Conservation (phyloP, 108 stramenopile genomes). For the Seminavis robusta region DNA sequence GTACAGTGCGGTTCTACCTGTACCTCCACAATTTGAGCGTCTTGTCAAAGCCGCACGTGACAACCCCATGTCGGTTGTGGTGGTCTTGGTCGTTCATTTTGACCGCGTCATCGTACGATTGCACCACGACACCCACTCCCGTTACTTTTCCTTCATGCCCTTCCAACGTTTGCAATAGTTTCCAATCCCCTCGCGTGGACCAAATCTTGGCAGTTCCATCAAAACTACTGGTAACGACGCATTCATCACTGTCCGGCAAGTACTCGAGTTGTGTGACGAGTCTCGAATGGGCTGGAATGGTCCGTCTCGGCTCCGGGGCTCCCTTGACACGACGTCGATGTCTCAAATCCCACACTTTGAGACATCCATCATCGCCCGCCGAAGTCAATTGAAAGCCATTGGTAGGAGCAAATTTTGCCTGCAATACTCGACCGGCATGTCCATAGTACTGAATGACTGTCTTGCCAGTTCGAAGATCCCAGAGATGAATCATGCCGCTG, state of each 20-base stretch:
- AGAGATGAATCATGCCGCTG: slow-evolving; percentile 87
- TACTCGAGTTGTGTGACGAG: slow-evolving; percentile 89
- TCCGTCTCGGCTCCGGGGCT: slow-evolving; percentile 77
- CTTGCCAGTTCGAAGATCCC: slow-evolving; percentile 96
- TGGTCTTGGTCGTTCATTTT: too few species aligned
- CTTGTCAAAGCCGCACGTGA: slow-evolving; percentile 87
- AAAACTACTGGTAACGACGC: slow-evolving; percentile 87
- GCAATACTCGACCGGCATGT: slow-evolving; percentile 82
- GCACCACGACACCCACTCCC: slow-evolving; percentile 73
- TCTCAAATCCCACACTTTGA: slow-evolving; percentile 94
- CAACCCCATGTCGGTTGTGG: slow-evolving; percentile 38
- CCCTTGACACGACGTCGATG: too few species aligned
- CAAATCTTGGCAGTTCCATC: slow-evolving; percentile 92
- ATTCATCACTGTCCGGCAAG: slow-evolving; percentile 61
- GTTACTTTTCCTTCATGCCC: slow-evolving; percentile 97
- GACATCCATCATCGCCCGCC: slow-evolving; percentile 92
- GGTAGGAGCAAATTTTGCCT: slow-evolving; percentile 77
- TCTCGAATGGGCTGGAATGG: slow-evolving; percentile 92
- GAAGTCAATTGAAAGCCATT: slow-evolving; percentile 95
- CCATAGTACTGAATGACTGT: slow-evolving; percentile 80
- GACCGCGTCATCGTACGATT: too few species aligned
- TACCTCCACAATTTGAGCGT: slow-evolving; percentile 85
- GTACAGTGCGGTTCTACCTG: too few species aligned
- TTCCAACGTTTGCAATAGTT: slow-evolving; percentile 67
- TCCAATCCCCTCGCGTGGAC: slow-evolving; percentile 90